A percentile compares a stretch with the other conserved stretches of the same genome.
These are phyloP conservation scores for Micractinium sp. DNA, from an alignment of 139 green algal species.

Conservation along the genomic window DNA sequence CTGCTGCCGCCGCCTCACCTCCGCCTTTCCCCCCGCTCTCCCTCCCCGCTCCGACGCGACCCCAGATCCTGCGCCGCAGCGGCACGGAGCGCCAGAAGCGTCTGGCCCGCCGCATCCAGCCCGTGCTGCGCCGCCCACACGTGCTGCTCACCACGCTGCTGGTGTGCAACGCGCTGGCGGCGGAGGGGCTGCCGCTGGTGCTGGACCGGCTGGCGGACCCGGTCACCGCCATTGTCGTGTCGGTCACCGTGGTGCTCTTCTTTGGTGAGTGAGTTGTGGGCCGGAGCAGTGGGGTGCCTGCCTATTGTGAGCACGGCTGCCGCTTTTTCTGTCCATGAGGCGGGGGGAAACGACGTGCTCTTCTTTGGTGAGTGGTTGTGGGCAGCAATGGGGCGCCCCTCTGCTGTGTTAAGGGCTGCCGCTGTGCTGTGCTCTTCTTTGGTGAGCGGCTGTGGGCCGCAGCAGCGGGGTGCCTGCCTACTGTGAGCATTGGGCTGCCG, in stretches of 20 bases:
- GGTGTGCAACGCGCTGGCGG: slow-evolving; percentile 64
- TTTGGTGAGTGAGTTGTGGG: slow-evolving; percentile 63
- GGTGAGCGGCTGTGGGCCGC: slow-evolving; percentile 48
- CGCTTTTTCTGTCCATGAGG: too few relatives aligned
- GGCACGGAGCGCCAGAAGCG: slow-evolving; percentile 47
- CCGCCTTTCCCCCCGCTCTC: not conserved
- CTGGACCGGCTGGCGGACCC: slow-evolving; percentile 74
- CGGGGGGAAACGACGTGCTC: too few relatives aligned
- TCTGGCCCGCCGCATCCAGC: slow-evolving; percentile 47
- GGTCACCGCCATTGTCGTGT: slow-evolving; percentile 59
- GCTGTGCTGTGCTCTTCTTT: slow-evolving; percentile 72
- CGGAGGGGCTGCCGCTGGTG: slow-evolving; percentile 74
- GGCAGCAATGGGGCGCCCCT: too few relatives aligned
- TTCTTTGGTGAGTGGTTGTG: slow-evolving; percentile 67
- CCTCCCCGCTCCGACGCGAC: not conserved
- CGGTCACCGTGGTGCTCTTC: slow-evolving; percentile 67
- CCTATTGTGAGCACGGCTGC: too few relatives aligned
- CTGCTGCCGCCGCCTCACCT: not conserved
- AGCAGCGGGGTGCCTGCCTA: too few relatives aligned
- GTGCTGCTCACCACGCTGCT: slow-evolving; percentile 70
- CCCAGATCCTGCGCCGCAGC: slow-evolving; percentile 54
- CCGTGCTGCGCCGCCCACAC: slow-evolving; percentile 60
- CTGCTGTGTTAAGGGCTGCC: too few relatives aligned
- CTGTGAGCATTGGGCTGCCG: too few relatives aligned
- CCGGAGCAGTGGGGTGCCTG: too few relatives aligned